Conservation (phyloP, 441 rosid species). For the Bocquillonia castaneifolia region DNA sequence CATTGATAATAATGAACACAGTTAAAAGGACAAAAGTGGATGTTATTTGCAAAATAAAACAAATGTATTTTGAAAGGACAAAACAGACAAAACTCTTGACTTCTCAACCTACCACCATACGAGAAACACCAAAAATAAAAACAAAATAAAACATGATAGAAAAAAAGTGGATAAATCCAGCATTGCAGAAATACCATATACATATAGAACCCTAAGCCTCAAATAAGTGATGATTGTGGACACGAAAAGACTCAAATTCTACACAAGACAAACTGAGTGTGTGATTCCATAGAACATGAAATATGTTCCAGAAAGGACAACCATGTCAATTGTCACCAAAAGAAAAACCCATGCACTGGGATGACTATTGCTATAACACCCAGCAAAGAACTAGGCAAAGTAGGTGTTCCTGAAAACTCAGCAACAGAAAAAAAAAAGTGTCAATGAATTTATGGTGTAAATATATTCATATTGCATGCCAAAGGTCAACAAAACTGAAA, state of each 20-base stretch:
- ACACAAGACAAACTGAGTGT: background rate
- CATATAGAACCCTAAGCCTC: too few species aligned
- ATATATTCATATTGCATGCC: background rate
- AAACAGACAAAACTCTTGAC: background rate
- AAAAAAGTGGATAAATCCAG: too few species aligned
- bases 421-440: background rate
- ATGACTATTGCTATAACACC: constrained; percentile 6
- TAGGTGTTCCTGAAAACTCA: constrained; percentile 16
- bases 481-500: background rate
- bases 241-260: background rate
- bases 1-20: background rate
- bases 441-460: background rate
- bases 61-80: background rate
- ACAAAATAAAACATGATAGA: too few species aligned
- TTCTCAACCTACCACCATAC: background rate
- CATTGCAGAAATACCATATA: too few species aligned
- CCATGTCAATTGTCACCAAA: background rate
- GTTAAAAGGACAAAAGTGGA: background rate
- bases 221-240: background rate
- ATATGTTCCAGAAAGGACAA: background rate
- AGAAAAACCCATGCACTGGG: constrained; percentile 5
- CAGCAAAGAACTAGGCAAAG: constrained; percentile 9
- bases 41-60: background rate
- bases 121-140: background rate
- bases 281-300: background rate